Evolutionary conservation across 2,329 filamentous ascomycete genomes (phyloP), one percentile per base, ranked within the genome.

Genomic region (Monosporascus sp.): DNA sequence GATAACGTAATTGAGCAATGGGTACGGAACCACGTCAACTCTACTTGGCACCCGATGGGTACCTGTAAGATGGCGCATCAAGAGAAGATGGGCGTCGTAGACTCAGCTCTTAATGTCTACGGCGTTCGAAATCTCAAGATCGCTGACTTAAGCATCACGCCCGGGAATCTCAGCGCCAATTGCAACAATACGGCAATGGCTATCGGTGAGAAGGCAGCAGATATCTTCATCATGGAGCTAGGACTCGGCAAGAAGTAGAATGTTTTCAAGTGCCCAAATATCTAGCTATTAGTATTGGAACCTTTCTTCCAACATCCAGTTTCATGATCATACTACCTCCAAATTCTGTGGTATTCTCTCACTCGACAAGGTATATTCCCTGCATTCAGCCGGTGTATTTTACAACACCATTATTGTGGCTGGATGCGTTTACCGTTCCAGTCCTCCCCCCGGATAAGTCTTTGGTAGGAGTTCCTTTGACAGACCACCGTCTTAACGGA

Each of bases 1-100:
- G 72, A 80, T 52, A 67, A 70, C 24, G 71, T 72, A 1, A 74
- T 83, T 37, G 73, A 77, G 58, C 60, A 75, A 11, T 74, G 61
- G 57, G 38, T 77, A 18, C 67, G 75, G 0, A 59, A 67, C 35
- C 70, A 69, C 7, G 57, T 75, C 3, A 61, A 55, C 2, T 75
- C 73, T 3, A 70, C 71, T 0, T 77, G 73, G 73, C 73, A 77
- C 57, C 70, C 72, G 0, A 62, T 77, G 6, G 73, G 74, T 0
- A 77, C 75, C 1, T 73, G 70, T 48, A 75, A 72, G 60, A 78
- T 79, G 75, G 72, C 66, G 3, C 70, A 72, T 7, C 61, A 65
- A 7, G 69, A 72, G 15, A 49, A 74, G 24, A 60, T 59, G 4
- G 76, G 76, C 5, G 76, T 78, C 24, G 72, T 77, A 1, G 73